phyloP scores from a whole-genome alignment of 176 grass and related monocot species.

The Eragrostis nindensis region DNA sequence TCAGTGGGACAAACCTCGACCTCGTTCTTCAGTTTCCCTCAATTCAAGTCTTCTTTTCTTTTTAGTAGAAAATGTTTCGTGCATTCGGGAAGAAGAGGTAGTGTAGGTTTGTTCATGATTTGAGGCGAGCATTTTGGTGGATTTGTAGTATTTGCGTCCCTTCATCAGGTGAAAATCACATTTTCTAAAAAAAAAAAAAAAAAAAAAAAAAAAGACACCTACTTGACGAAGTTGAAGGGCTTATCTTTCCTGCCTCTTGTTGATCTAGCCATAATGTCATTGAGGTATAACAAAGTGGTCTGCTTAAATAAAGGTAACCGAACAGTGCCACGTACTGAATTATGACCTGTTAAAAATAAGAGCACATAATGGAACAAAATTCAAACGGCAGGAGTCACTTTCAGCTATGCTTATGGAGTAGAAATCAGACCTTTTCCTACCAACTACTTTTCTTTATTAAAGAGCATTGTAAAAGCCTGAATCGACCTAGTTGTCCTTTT shows the following conservation, averaged over 20 bases:
- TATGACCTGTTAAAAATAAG: slow-evolving; percentile 34
- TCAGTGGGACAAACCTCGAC: background rate
- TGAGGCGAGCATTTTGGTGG: slow-evolving; percentile 2
- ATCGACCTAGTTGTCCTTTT: slow-evolving; percentile 22
- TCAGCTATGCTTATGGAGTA: slow-evolving; percentile 29
- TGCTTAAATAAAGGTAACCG: slow-evolving; percentile 7
- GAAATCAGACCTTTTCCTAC: slow-evolving; percentile 28
- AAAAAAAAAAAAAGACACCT: too few relatives aligned
- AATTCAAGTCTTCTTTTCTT: background rate
- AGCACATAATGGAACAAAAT: slow-evolving; percentile 12
- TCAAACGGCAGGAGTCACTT: slow-evolving; percentile 41
- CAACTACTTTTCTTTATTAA: slow-evolving; percentile 32
- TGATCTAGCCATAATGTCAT: background rate
- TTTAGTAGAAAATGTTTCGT: too few relatives aligned
- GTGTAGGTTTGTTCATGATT: background rate
- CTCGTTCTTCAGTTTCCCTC: background rate
- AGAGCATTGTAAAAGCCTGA: slow-evolving; percentile 28
- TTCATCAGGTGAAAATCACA: slow-evolving; percentile 2
- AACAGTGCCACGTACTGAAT: slow-evolving; percentile 25
- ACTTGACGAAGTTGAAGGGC: background rate
- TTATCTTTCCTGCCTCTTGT: background rate
- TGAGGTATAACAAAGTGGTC: slow-evolving; percentile 23
- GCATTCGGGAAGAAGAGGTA: slow-evolving; percentile 7
- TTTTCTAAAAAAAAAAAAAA: too few relatives aligned
- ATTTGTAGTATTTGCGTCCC: background rate